These are phyloP conservation scores for Brassica cretica DNA, from an alignment of 345 rosid species.

Conservation along the genomic window DNA sequence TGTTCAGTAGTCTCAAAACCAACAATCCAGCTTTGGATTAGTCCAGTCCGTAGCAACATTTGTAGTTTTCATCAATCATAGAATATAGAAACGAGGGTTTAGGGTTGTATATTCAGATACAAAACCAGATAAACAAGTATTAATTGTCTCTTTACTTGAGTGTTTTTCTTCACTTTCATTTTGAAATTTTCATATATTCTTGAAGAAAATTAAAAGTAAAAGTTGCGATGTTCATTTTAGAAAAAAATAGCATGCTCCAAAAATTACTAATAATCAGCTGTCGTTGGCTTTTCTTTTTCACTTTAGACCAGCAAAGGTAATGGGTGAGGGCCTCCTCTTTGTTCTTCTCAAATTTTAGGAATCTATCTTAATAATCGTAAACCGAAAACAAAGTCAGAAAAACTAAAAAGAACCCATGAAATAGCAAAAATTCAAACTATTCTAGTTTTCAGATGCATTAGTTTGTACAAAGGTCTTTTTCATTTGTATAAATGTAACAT, in stretches of 20 bases:
- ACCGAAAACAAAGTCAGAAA: conserved; percentile 14
- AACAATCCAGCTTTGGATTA: background rate
- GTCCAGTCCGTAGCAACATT: conserved; percentile 2
- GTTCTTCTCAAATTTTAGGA: conserved; percentile 26
- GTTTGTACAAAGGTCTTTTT: too few relatives aligned
- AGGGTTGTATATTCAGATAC: conserved; percentile 22
- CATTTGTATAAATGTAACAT: too few relatives aligned
- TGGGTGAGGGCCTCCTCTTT: conserved; percentile 38
- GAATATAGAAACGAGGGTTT: background rate
- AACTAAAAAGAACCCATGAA: conserved; percentile 37
- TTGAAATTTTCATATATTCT: background rate
- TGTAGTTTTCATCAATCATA: background rate
- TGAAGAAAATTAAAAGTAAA: conserved; percentile 31
- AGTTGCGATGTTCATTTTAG: conserved; percentile 25
- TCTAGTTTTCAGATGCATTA: too few relatives aligned
- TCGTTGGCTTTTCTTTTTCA: conserved; percentile 40
- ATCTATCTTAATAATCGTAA: conserved; percentile 9
- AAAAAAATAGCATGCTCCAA: conserved; percentile 29
- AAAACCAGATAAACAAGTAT: background rate
- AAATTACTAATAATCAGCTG: conserved; percentile 9
- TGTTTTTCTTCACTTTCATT: background rate
- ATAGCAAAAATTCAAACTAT: conserved; percentile 8
- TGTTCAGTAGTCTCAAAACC: background rate
- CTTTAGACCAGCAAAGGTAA: conserved; percentile 39
- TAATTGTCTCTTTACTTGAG: background rate